Conservation (phyloP, 108 stramenopile species). For the Skeletonema tropicum region DNA sequence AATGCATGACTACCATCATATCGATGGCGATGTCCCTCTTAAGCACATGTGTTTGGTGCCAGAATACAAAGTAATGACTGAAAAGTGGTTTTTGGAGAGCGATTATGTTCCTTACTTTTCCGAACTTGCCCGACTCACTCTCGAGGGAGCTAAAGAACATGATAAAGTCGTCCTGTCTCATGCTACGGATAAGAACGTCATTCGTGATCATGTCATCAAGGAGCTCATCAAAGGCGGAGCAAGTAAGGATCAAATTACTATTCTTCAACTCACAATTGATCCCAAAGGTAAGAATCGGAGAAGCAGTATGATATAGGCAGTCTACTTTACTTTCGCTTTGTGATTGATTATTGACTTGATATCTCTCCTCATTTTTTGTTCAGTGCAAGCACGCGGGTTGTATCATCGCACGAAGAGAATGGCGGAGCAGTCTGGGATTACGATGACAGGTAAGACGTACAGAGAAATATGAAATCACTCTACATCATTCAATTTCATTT, state of each 20-base stretch:
- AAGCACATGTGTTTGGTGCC: neutral
- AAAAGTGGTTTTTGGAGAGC: neutral
- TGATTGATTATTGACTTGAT: too few species aligned
- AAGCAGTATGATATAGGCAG: too few species aligned
- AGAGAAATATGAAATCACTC: neutral
- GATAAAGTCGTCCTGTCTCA: neutral
- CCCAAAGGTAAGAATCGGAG: neutral
- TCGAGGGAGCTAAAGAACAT: neutral
- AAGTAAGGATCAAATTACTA: neutral
- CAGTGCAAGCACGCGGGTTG: neutral
- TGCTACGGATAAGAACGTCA: neutral
- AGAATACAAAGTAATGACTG: neutral
- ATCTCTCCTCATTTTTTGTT: too few species aligned
- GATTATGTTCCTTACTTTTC: neutral
- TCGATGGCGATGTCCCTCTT: neutral
- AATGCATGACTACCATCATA: neutral
- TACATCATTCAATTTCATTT: neutral
- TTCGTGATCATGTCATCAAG: neutral
- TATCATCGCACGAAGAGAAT: neutral
- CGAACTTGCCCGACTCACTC: neutral
- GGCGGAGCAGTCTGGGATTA: neutral
- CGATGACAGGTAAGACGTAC: neutral
- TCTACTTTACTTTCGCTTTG: too few species aligned
- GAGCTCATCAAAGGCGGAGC: neutral
- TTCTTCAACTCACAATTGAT: neutral